phyloP scores from a whole-genome alignment of 352 stramenopile species.

The Globisporangium cylindrosporum region DNA sequence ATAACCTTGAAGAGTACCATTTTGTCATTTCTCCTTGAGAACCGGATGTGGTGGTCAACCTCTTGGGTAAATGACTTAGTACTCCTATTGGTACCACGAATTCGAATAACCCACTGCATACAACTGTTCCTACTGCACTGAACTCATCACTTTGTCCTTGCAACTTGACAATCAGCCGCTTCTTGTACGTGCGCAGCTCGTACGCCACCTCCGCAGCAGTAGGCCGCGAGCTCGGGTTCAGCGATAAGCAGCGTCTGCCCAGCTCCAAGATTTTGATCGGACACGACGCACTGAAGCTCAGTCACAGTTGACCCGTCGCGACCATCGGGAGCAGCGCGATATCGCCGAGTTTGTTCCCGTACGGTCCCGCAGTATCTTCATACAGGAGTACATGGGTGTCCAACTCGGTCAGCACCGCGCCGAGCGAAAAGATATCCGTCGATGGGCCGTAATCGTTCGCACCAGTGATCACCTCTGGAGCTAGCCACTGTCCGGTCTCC shows the following conservation, averaged over 20 bases:
- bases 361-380: not conserved
- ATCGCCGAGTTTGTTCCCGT: slow-evolving; percentile 1
- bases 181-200: slow-evolving; percentile 5
- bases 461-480: slow-evolving; percentile 6
- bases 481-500: not conserved
- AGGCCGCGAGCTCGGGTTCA: not conserved
- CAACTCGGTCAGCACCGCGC: not conserved
- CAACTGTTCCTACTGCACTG: too few species aligned
- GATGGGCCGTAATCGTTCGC: not conserved
- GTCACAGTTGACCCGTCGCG: not conserved
- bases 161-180: slow-evolving; percentile 3
- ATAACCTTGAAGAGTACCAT: too few species aligned
- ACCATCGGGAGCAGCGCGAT: slow-evolving; percentile 5
- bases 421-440: slow-evolving; percentile 11
- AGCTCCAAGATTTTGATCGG: slow-evolving; percentile 10
- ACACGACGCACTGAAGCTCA: not conserved
- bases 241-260: not conserved
- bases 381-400: slow-evolving; percentile 7
- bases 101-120: too few species aligned
- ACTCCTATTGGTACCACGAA: too few species aligned
- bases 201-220: slow-evolving; percentile 2
- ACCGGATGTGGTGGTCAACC: too few species aligned
- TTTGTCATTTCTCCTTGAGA: not conserved
- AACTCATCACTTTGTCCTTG: not conserved
- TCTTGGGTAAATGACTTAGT: too few species aligned